Percentiles rank a stretch among this genome's conserved stretches.
These are phyloP conservation scores for Inonotus hispidus DNA, from an alignment of 1,284 basidiomycete genomes.

Conservation along the genomic window DNA sequence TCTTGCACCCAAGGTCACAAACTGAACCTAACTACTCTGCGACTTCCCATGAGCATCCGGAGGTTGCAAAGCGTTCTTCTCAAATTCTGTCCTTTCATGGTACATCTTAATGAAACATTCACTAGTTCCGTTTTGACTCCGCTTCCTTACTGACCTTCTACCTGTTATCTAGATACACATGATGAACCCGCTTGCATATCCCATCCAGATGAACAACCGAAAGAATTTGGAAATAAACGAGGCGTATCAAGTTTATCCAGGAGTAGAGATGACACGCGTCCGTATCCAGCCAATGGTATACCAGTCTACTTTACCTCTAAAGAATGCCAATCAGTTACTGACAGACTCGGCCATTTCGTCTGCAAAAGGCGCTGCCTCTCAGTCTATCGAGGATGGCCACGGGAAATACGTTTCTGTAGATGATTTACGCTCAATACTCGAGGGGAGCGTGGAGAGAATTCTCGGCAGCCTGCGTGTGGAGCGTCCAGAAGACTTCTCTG, in stretches of 20 bases:
- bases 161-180: background rate
- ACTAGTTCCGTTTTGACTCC: background rate
- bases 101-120: background rate
- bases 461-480: no score
- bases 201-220: background rate
- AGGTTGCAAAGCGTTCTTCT: background rate
- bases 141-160: background rate
- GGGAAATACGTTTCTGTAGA: background rate
- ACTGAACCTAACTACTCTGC: background rate
- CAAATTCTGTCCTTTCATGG: conserved; percentile 1
- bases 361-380: background rate
- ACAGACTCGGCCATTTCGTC: background rate
- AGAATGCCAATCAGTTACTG: background rate
- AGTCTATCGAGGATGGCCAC: background rate
- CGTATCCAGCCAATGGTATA: background rate
- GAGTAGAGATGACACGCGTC: background rate
- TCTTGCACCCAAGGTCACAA: background rate
- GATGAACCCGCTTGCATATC: background rate
- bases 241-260: background rate
- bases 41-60: background rate
- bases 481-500: background rate
- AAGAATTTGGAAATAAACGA: background rate
- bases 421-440: background rate
- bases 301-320: background rate
- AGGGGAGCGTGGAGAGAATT: background rate